Base-by-base conservation (phyloP, 2,329 filamentous ascomycete genomes). In the Paraconiothyrium brasiliense region DNA sequence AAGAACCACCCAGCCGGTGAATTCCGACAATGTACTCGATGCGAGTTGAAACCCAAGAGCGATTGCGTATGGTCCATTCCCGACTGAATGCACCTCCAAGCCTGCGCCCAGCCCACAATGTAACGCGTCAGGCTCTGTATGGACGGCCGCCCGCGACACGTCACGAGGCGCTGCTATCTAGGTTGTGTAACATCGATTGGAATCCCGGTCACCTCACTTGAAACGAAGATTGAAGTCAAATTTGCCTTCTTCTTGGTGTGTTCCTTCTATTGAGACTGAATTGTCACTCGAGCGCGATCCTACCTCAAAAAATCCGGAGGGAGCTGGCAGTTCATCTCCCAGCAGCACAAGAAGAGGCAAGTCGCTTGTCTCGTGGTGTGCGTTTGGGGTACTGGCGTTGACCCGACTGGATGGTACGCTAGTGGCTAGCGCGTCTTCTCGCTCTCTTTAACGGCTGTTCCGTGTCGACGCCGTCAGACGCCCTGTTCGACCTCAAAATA, bases 61-160 rank as follows among this genome's bases (percentile, higher is more conserved):
- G 20, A 20, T 20, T 20, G 20, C 20, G 20, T 20, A 20, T 20
- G 20, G 20, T 20, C 20, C 20, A 20, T 20, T 20, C 20, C 20
- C 20, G 20, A 20, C 20, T 20, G 20, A 20, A 20, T 20, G 20
- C 20, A 20, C 20, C 20, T 20, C 20, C 20, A 20, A 20, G 20
- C 20, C 20, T 20, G 20, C 20, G 20, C 20, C 20, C 20, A 43
- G 41, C 41, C 6, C 41, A 43, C 6, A 6, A 43, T 20, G n/a
- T 43, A 43, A 43, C 41, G 41, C 14, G 41, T 43, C 41, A 43
- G 14, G 41, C 3, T 43, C 41, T 43, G 41, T 43, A 43, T 43
- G 41, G 41, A 43, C 41, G 11, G 41, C 41, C 41, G 41, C 41
- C 41, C n/a, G 41, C 14, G 41, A 43, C 41, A 43, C 41, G 41